Evolutionary conservation across 352 stramenopile genomes (phyloP).

Genomic region (Phytophthora hybrid): DNA sequence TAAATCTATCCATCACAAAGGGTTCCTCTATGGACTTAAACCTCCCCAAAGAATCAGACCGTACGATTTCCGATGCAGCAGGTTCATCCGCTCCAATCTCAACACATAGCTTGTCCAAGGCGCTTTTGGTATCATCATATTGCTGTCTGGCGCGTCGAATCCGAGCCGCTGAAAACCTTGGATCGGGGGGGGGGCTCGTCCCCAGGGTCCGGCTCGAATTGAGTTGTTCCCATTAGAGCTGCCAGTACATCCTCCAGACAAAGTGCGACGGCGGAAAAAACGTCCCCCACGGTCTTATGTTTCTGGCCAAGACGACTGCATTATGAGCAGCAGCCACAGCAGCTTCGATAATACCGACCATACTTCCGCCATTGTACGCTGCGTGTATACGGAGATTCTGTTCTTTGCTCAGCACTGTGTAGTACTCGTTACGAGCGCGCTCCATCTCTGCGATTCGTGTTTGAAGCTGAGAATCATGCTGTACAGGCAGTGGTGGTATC

Average conservation of each 20-base stretch:
- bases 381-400: neutral
- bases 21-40: neutral
- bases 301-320: neutral
- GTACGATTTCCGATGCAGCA: neutral
- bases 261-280: neutral
- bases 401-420: neutral
- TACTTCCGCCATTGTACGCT: neutral
- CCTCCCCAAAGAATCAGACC: neutral
- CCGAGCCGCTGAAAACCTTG: neutral
- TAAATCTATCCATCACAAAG: neutral
- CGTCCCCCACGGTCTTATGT: neutral
- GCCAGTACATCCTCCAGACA: neutral
- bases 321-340: neutral
- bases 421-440: neutral
- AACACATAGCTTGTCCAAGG: neutral
- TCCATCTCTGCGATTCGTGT: neutral
- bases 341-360: neutral
- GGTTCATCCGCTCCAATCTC: neutral
- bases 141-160: neutral
- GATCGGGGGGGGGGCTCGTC: neutral
- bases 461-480: too few species aligned
- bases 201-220: neutral
- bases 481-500: too few species aligned
- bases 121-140: neutral
- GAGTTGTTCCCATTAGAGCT: neutral